phyloP scores from a whole-genome alignment of 352 stramenopile genomes.

The Phytophthora fragariae region DNA sequence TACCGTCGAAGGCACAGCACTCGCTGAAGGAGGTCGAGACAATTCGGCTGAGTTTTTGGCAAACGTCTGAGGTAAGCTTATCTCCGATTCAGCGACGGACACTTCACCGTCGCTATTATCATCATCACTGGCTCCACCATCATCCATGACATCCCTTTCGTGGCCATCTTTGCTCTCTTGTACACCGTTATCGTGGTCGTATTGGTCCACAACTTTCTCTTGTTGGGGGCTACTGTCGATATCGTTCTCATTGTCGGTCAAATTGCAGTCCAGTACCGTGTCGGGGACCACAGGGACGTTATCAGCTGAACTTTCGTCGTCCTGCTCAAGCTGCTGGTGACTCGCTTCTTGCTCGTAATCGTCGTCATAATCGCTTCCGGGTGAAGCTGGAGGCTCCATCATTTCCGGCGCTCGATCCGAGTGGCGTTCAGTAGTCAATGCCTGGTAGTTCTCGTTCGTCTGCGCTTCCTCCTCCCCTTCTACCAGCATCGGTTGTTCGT shows the following conservation, averaged over 20 bases:
- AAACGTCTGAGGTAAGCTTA: constrained; percentile 47
- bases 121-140: constrained; percentile 1
- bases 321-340: constrained; percentile 1
- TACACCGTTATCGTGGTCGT: not conserved
- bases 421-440: not conserved
- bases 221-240: constrained; percentile 14
- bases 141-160: constrained; percentile 1
- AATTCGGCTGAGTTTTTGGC: constrained; percentile 13
- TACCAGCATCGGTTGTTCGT: constrained; percentile 47
- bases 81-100: constrained; percentile 55
- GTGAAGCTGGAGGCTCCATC: constrained; percentile 60
- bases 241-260: not conserved
- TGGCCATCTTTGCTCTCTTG: constrained; percentile 10
- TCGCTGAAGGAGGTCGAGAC: constrained; percentile 1
- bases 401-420: constrained; percentile 26
- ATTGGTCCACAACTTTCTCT: constrained; percentile 4
- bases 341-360: constrained; percentile 34
- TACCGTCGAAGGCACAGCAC: not conserved
- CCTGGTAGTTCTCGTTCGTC: constrained; percentile 20
- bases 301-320: constrained; percentile 9
- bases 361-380: constrained; percentile 39
- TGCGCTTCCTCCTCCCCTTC: constrained; percentile 37
- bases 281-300: constrained; percentile 1
- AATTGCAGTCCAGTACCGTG: not conserved
- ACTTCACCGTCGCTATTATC: constrained; percentile 44